phyloP scores from a whole-genome alignment of 2,329 filamentous ascomycete species.

The Colletotrichum somersetense region DNA sequence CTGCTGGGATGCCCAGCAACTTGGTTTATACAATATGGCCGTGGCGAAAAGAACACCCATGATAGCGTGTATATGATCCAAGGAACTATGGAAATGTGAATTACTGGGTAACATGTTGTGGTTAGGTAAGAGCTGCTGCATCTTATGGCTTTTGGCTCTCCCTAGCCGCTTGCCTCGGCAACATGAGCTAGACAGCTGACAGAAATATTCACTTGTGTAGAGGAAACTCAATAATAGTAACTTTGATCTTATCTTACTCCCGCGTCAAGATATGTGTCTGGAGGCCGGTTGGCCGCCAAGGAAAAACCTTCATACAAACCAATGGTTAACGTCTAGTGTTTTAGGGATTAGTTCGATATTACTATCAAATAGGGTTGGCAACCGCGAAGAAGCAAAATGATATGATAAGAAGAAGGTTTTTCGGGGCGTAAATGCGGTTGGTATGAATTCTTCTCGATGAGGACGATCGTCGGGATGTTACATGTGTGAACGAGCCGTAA shows the following conservation, averaged over 20 bases:
- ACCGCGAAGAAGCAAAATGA: not conserved
- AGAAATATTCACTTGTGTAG: not conserved
- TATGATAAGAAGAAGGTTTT: not conserved
- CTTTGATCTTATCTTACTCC: not conserved
- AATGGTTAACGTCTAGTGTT: not conserved
- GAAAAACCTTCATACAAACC: not conserved
- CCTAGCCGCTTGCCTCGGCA: not conserved
- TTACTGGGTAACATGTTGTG: fast-evolving
- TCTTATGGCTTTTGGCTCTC: not conserved
- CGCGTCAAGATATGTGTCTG: not conserved
- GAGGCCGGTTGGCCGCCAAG: not conserved
- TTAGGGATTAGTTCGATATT: not conserved
- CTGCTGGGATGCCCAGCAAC: not conserved
- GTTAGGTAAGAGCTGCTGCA: too few relatives aligned
- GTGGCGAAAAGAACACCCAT: not conserved
- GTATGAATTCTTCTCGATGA: not conserved
- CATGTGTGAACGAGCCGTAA: not conserved
- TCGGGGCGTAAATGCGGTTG: not conserved
- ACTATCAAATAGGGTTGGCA: not conserved
- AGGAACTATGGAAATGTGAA: too few relatives aligned
- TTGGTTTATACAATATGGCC: not conserved
- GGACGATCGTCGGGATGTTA: not conserved
- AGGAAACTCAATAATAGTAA: not conserved
- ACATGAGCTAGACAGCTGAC: not conserved
- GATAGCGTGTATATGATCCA: not conserved